Base-by-base conservation (phyloP, 2,329 filamentous ascomycete genomes). In the Trichoderma hamatum region DNA sequence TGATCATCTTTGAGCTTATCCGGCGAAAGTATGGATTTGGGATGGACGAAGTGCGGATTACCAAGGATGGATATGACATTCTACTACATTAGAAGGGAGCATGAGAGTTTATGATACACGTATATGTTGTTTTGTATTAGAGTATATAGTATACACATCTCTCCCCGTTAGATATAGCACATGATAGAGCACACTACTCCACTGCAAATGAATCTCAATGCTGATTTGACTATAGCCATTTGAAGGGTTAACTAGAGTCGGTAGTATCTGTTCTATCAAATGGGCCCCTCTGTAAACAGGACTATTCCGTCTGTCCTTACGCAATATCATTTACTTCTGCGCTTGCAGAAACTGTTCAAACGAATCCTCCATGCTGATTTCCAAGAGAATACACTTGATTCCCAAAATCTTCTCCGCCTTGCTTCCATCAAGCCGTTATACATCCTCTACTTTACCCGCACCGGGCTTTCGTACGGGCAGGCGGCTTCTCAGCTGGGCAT, bases 1-100 rank as follows among this genome's bases (percentile, higher is more conserved):
- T 94, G 70, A 92, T 94, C 72, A 92, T 93, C 24, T 94, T 94
- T 76, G 92, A 94, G 79, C 76, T 94, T 55, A 88, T 93, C 46
- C 82, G 92, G 68, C 83, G 91, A 43, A 92, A 92, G 79, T 94
- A 93, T 73, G 89, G 89, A 1, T 82, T 86, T 69, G 84, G 85
- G 2, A 83, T 83, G 21, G 89, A 90, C 61, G 85, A 85, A 73
- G 88, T 89, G 71, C 84, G 84, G 72, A 92, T 92, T 65, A 86
- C 84, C 60, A 87, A 88, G 76, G 90, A 91, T 72, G 89, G 90
- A 1, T 92, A 92, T 73, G 89, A 92, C 74, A 92, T 94, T 74
- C 74, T 92, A 71, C 81, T 93, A 19, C 72, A 76, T 62, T 80
- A 72, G 67, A 72, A 24, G 55, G 24, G 4, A n/a, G 14, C 10